Evolutionary conservation across 352 stramenopile genomes (phyloP).

Genomic region (Phytopythium vexans): DNA sequence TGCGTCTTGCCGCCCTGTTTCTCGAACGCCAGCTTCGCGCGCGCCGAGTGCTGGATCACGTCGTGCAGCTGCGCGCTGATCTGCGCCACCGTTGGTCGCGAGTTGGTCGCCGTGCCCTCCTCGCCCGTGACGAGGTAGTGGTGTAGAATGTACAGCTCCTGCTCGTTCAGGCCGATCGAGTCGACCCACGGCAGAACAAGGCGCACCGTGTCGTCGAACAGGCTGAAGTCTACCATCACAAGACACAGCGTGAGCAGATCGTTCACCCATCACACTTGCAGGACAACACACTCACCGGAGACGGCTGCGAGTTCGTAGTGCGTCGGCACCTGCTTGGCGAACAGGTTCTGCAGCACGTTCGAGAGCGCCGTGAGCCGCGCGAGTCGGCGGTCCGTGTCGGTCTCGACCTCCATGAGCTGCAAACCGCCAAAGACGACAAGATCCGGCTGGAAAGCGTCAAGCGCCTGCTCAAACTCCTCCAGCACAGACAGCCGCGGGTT

Average conservation of each 20-base stretch:
- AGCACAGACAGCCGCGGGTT: conserved; percentile 77
- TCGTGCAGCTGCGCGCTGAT: conserved; percentile 73
- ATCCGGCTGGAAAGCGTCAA: conserved; percentile 60
- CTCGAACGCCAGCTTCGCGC: conserved; percentile 43
- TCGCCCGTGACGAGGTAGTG: conserved; percentile 77
- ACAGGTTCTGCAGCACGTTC: conserved; percentile 69
- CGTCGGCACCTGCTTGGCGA: conserved; percentile 47
- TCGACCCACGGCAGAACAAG: conserved; percentile 77
- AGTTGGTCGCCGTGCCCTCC: conserved; percentile 70
- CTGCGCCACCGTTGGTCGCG: conserved; percentile 63
- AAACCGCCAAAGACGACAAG: conserved; percentile 78
- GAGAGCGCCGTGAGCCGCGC: conserved; percentile 59
- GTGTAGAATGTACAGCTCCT: conserved; percentile 82
- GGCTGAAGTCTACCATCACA: conserved; percentile 52
- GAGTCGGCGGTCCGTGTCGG: conserved; percentile 45
- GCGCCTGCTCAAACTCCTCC: conserved; percentile 64
- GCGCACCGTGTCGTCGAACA: conserved; percentile 79
- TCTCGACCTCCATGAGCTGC: conserved; percentile 86
- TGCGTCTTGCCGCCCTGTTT: conserved; percentile 13
- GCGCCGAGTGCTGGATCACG: conserved; percentile 54
- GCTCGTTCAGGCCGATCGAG: conserved; percentile 81
- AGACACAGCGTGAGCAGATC: background rate
- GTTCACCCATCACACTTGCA: background rate
- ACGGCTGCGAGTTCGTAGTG: conserved; percentile 85
- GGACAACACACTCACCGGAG: conserved; percentile 30